Evolutionary conservation across 305 asterid species (phyloP).

Genomic region (Fraxinus angustifolia): DNA sequence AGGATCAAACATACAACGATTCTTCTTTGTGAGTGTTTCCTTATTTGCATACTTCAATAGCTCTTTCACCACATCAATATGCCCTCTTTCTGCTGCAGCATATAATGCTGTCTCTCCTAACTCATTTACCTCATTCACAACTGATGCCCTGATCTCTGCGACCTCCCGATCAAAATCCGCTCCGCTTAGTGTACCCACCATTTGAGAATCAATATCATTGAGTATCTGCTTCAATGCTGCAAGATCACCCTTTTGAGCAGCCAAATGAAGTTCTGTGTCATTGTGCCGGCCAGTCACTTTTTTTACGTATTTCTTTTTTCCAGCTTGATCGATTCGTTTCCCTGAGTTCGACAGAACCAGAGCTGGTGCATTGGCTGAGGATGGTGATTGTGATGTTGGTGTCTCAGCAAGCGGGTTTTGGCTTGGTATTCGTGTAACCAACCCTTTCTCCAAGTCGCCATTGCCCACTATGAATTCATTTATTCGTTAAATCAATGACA

Average conservation of each 20-base stretch:
- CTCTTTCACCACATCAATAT: slow-evolving; percentile 57
- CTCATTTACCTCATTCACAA: slow-evolving; percentile 53
- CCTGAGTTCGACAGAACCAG: slow-evolving; percentile 52
- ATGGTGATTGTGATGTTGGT: slow-evolving; percentile 75
- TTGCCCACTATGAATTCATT: slow-evolving; percentile 22
- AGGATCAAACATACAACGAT: slow-evolving; percentile 48
- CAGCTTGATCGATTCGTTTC: slow-evolving; percentile 45
- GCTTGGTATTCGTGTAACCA: slow-evolving; percentile 34
- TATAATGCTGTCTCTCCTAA: slow-evolving; percentile 53
- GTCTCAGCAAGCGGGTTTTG: slow-evolving; percentile 47
- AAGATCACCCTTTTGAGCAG: slow-evolving; percentile 55
- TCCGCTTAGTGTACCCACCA: slow-evolving; percentile 45
- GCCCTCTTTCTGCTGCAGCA: slow-evolving; percentile 59
- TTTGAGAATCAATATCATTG: slow-evolving; percentile 41
- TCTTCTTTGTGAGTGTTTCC: slow-evolving; percentile 53
- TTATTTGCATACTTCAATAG: slow-evolving; percentile 47
- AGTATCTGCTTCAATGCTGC: slow-evolving; percentile 52
- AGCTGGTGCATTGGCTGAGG: slow-evolving; percentile 81
- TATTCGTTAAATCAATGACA: neutral
- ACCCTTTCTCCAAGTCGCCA: slow-evolving; percentile 50
- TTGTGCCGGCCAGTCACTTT: slow-evolving; percentile 60
- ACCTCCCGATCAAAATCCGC: slow-evolving; percentile 49
- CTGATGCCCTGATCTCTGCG: slow-evolving; percentile 56
- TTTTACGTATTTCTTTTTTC: slow-evolving; percentile 49
- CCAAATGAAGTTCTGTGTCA: slow-evolving; percentile 58